A percentile compares a stretch with the other conserved stretches of the same genome.
Evolutionary conservation across 371 early-diverging fungal species (phyloP).

Genomic region (Chytridium lagenaria): DNA sequence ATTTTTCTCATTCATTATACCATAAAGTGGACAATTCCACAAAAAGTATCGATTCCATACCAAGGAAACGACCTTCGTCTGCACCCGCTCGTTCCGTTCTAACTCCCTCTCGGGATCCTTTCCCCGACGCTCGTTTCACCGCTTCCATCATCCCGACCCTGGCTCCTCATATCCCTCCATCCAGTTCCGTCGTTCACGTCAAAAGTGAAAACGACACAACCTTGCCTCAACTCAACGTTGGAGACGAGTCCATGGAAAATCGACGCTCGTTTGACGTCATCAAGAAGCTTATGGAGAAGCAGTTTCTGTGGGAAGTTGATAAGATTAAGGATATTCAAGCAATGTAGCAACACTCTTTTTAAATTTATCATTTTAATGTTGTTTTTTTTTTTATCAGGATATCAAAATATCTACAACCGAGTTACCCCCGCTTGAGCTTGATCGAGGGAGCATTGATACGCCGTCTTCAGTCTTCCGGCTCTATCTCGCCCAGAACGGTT

Average conservation of each 20-base stretch:
- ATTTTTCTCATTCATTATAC: not conserved
- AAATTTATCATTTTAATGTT: not conserved
- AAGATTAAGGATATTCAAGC: not conserved
- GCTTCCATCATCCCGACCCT: not conserved
- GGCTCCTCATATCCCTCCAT: not conserved
- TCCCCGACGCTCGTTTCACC: no score
- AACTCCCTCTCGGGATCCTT: no score
- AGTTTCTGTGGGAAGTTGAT: not conserved
- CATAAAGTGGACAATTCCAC: no score
- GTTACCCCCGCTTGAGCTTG: slow-evolving; percentile 21
- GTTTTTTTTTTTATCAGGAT: not conserved
- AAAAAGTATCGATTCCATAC: no score
- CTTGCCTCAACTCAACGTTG: not conserved
- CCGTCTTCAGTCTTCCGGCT: slow-evolving; percentile 56
- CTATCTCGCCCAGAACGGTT: slow-evolving; percentile 70
- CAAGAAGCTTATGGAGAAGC: slow-evolving; percentile 7
- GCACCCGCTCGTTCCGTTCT: no score
- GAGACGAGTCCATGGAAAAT: not conserved
- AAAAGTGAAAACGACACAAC: not conserved
- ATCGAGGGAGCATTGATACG: slow-evolving; percentile 1
- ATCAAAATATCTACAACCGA: not conserved
- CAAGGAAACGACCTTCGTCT: no score
- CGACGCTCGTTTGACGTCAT: not conserved
- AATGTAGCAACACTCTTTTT: not conserved
- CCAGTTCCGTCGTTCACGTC: not conserved